phyloP scores from a whole-genome alignment of 495 filamentous ascomycete species.

The Chlorociboria aeruginascens region DNA sequence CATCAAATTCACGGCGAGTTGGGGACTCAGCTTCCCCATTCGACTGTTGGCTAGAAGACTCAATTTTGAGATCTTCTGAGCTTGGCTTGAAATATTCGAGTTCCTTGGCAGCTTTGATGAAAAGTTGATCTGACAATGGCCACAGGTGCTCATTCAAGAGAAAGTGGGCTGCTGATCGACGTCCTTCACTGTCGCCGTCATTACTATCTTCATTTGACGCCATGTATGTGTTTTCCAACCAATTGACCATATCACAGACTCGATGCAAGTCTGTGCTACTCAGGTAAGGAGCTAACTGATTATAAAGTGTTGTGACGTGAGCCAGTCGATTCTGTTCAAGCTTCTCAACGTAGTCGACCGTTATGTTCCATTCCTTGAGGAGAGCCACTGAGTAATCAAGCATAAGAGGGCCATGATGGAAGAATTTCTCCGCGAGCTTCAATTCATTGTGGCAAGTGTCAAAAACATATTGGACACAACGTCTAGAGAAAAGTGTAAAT shows the following conservation, averaged over 20 bases:
- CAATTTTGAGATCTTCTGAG: slow-evolving; percentile 49
- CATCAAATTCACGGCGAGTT: slow-evolving; percentile 29
- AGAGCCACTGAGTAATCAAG: slow-evolving; percentile 26
- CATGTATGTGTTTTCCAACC: slow-evolving; percentile 71
- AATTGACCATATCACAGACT: slow-evolving; percentile 66
- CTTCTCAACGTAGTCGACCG: slow-evolving; percentile 31
- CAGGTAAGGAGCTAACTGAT: slow-evolving; percentile 30
- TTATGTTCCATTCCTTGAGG: slow-evolving; percentile 28
- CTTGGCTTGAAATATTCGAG: slow-evolving; percentile 60
- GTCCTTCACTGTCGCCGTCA: slow-evolving; percentile 55
- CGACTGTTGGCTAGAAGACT: slow-evolving; percentile 22
- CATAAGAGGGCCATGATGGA: slow-evolving; percentile 36
- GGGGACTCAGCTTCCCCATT: slow-evolving; percentile 33
- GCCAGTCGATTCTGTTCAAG: slow-evolving; percentile 24
- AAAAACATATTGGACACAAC: slow-evolving; percentile 30
- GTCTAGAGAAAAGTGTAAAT: slow-evolving; percentile 36
- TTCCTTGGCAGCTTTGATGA: slow-evolving; percentile 35
- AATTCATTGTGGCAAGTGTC: slow-evolving; percentile 37
- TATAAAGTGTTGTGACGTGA: slow-evolving; percentile 23
- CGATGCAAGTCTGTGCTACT: slow-evolving; percentile 30
- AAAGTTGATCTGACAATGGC: slow-evolving; percentile 35
- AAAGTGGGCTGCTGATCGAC: slow-evolving; percentile 52
- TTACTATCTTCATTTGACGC: slow-evolving; percentile 64
- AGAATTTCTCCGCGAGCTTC: slow-evolving; percentile 32
- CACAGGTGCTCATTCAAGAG: slow-evolving; percentile 39